A percentile compares a stretch with the other conserved stretches of the same genome.
phyloP scores from a whole-genome alignment of 2,329 filamentous ascomycete species.

The Diatrype stigma region DNA sequence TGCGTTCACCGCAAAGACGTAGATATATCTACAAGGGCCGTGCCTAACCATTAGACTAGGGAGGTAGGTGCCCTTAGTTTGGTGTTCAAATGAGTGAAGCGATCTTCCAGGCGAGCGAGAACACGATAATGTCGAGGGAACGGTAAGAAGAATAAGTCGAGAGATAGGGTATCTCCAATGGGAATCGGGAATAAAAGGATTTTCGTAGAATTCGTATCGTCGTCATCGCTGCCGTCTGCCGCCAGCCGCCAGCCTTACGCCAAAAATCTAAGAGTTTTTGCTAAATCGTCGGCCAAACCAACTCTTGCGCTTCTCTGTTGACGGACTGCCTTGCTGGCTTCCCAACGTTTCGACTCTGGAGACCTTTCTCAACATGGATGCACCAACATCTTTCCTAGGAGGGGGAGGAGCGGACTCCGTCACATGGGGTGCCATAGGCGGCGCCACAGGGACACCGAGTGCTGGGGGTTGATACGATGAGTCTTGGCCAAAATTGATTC shows the following conservation, averaged over 20 bases:
- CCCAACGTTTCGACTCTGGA: conserved; percentile 18
- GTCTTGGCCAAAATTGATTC: conserved; percentile 51
- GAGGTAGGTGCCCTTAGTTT: background rate
- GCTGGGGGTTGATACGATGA: conserved; percentile 38
- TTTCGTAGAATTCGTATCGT: conserved; percentile 8
- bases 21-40: background rate
- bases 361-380: conserved; percentile 21
- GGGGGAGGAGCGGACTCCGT: conserved; percentile 23
- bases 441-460: conserved; percentile 20
- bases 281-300: conserved; percentile 85
- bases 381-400: conserved; percentile 28
- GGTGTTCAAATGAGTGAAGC: background rate
- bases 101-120: background rate
- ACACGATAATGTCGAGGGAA: background rate
- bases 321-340: conserved; percentile 26
- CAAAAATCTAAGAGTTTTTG: conserved; percentile 41
- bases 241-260: background rate
- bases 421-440: conserved; percentile 14
- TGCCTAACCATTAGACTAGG: background rate
- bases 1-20: background rate
- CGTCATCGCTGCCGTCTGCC: background rate
- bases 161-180: conserved; percentile 16
- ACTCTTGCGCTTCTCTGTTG: conserved; percentile 74
- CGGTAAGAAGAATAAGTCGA: conserved; percentile 7
- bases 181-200: conserved; percentile 10